Conservation (phyloP, 768 basidiomycete genomes). For the Phaeotremella skinneri region DNA sequence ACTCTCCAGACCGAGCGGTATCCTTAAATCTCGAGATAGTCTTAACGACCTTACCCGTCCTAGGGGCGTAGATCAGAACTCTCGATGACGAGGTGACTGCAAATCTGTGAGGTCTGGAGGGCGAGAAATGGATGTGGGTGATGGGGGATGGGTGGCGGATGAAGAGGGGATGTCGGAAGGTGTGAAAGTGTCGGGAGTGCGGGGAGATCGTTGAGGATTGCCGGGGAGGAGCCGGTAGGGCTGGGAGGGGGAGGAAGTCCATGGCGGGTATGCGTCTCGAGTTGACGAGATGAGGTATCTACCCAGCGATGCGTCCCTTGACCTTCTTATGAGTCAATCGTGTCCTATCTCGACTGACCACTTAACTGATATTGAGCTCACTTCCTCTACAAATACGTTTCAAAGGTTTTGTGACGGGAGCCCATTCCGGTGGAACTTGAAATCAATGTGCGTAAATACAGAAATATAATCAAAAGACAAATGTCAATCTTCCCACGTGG, state of each 20-base stretch:
- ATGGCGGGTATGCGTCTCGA: slow-evolving; percentile 18
- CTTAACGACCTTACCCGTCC: slow-evolving; percentile 94
- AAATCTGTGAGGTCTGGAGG: slow-evolving; percentile 83
- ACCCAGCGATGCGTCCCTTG: too few species aligned
- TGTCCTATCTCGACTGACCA: neutral
- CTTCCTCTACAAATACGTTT: too few species aligned
- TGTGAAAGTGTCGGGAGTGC: slow-evolving; percentile 50
- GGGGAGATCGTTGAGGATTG: slow-evolving; percentile 38
- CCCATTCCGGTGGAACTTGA: too few species aligned
- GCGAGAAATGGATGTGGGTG: slow-evolving; percentile 88
- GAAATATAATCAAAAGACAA: too few species aligned
- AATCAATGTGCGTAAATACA: too few species aligned
- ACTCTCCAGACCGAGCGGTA: slow-evolving; percentile 81
- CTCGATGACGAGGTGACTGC: slow-evolving; percentile 92
- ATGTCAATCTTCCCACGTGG: too few species aligned
- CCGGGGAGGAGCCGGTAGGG: slow-evolving; percentile 42
- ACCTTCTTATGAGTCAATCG: too few species aligned
- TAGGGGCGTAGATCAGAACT: slow-evolving; percentile 91
- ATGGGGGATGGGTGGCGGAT: slow-evolving; percentile 96
- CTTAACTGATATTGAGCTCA: neutral
- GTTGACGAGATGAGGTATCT: too few species aligned
- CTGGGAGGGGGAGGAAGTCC: slow-evolving; percentile 47
- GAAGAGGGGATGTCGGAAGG: slow-evolving; percentile 60
- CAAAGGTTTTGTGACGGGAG: too few species aligned
- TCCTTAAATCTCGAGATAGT: slow-evolving; percentile 97